A percentile compares a stretch with the other conserved stretches of the same genome.
Evolutionary conservation across 73 alveolate genomes (phyloP).

Genomic region (Paramecium biaurelia): DNA sequence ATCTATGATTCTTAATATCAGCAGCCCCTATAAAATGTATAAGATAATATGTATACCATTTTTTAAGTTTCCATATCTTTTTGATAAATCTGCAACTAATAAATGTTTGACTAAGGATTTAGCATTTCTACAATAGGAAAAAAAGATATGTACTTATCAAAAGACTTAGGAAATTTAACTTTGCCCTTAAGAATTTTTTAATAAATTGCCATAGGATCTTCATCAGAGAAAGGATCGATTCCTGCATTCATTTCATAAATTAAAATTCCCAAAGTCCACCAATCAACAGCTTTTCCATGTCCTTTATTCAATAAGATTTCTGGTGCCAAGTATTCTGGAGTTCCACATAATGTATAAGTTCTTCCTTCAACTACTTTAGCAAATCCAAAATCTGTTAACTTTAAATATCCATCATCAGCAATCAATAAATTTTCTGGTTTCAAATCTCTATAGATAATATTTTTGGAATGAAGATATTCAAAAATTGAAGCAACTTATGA

Average conservation of each 20-base stretch:
- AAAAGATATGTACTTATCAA: slow-evolving; percentile 64
- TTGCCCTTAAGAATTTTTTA: slow-evolving; percentile 84
- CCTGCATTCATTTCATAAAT: slow-evolving; percentile 89
- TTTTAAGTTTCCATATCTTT: slow-evolving; percentile 87
- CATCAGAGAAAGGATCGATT: slow-evolving; percentile 85
- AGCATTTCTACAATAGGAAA: slow-evolving; percentile 65
- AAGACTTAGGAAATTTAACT: slow-evolving; percentile 79
- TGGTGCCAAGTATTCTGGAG: slow-evolving; percentile 99
- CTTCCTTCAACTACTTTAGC: slow-evolving; percentile 94
- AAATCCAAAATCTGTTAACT: slow-evolving; percentile 96
- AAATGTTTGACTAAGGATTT: slow-evolving; percentile 88
- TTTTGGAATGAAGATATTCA: slow-evolving; percentile 78
- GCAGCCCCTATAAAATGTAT: slow-evolving; percentile 55
- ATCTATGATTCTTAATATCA: slow-evolving; percentile 83
- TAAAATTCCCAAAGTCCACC: slow-evolving; percentile 92
- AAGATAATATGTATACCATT: slow-evolving; percentile 57
- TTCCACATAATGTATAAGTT: slow-evolving; percentile 97
- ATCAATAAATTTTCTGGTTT: slow-evolving; percentile 95
- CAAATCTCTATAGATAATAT: slow-evolving; percentile 79
- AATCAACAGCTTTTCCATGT: slow-evolving; percentile 98
- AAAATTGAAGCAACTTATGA: slow-evolving; percentile 78
- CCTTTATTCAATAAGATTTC: slow-evolving; percentile 95
- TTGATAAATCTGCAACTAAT: slow-evolving; percentile 79
- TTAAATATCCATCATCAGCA: slow-evolving; percentile 91
- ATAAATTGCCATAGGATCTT: slow-evolving; percentile 83